phyloP scores from a whole-genome alignment of 2,329 filamentous ascomycete genomes.

The Zopfia rhizophila region DNA sequence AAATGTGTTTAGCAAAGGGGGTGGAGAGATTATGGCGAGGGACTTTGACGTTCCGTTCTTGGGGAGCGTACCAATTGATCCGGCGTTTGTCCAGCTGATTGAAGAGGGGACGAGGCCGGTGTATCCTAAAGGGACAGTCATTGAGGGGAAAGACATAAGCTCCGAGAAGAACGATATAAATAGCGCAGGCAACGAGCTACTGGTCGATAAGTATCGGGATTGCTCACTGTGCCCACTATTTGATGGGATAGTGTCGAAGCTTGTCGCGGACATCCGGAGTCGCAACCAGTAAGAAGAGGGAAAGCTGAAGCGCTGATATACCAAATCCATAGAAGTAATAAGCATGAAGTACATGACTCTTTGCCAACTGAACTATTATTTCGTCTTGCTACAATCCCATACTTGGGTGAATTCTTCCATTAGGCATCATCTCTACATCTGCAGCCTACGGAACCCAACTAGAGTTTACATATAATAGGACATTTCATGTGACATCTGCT shows the following conservation, averaged over 20 bases:
- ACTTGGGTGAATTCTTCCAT: no score
- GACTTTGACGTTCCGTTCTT: slow-evolving; percentile 88
- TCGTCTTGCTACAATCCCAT: no score
- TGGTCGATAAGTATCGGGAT: slow-evolving; percentile 77
- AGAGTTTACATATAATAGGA: no score
- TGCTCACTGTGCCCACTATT: slow-evolving; percentile 79
- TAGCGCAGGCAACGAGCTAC: slow-evolving; percentile 43
- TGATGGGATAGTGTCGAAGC: slow-evolving; percentile 67
- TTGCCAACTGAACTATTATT: no score
- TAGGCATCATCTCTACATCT: no score
- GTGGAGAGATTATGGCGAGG: slow-evolving; percentile 86
- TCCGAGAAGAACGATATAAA: slow-evolving; percentile 26
- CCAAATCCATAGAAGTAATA: no score
- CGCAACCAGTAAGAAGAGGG: no score
- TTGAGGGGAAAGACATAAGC: slow-evolving; percentile 46
- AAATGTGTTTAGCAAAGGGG: slow-evolving; percentile 91
- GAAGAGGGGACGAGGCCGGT: slow-evolving; percentile 75
- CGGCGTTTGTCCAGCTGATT: slow-evolving; percentile 86
- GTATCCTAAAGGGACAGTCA: slow-evolving; percentile 74
- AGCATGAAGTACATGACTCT: no score
- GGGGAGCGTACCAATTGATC: slow-evolving; percentile 90
- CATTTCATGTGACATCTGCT: no score
- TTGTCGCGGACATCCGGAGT: slow-evolving; percentile 52
- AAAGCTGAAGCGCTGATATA: no score
- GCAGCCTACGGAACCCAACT: no score